Conservation (phyloP, 2,329 filamentous ascomycete species). For the Fusarium tjaetaba region DNA sequence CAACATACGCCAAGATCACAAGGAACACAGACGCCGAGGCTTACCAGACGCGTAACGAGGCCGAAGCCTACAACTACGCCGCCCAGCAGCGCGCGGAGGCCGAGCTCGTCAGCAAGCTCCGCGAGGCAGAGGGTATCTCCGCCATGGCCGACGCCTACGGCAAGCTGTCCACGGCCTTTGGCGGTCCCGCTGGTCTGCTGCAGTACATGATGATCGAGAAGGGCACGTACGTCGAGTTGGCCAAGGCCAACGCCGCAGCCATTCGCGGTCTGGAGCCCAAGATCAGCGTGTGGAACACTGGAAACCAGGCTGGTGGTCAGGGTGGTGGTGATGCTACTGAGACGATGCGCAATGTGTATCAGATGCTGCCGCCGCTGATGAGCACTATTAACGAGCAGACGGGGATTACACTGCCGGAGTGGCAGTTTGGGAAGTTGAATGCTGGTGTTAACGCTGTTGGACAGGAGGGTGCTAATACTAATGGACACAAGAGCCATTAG, state of each 20-base stretch:
- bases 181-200: slow-evolving; percentile 80
- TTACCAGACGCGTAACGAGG: slow-evolving; percentile 60
- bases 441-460: slow-evolving; percentile 49
- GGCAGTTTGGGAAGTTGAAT: slow-evolving; percentile 69
- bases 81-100: slow-evolving; percentile 66
- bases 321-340: slow-evolving; percentile 64
- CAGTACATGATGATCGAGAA: slow-evolving; percentile 91
- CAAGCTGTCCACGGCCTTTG: slow-evolving; percentile 76
- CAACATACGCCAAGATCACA: slow-evolving; percentile 61
- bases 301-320: slow-evolving; percentile 55
- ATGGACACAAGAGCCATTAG: slow-evolving; percentile 33
- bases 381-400: slow-evolving; percentile 90
- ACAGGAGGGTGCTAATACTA: slow-evolving; percentile 36
- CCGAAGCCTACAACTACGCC: slow-evolving; percentile 53
- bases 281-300: slow-evolving; percentile 92
- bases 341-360: slow-evolving; percentile 80
- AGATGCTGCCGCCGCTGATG: slow-evolving; percentile 84
- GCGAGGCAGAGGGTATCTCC: slow-evolving; percentile 78
- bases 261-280: slow-evolving; percentile 84
- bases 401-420: slow-evolving; percentile 80
- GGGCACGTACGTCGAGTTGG: slow-evolving; percentile 80
- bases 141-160: slow-evolving; percentile 86
- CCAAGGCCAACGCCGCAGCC: slow-evolving; percentile 79
- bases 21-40: slow-evolving; percentile 63
- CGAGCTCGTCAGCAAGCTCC: slow-evolving; percentile 67